Conservation (phyloP, 331 rosid species). For the Rhamnella rubrinervis region DNA sequence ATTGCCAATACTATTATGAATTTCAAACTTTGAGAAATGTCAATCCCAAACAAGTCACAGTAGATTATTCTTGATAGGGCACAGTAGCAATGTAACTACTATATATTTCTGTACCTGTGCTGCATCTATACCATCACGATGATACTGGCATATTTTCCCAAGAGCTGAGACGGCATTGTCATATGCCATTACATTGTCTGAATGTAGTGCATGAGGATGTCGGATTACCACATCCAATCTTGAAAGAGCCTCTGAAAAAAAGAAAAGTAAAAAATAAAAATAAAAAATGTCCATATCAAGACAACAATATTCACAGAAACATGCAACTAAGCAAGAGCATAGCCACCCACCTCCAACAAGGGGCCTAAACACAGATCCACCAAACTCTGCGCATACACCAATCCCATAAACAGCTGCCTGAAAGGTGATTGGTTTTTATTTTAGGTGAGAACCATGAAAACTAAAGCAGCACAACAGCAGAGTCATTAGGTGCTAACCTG, state of each 20-base stretch:
- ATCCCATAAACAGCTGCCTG: slow-evolving; percentile 78
- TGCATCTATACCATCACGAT: slow-evolving; percentile 65
- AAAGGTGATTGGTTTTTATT: slow-evolving; percentile 13
- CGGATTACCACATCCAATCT: slow-evolving; percentile 58
- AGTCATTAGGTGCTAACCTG: slow-evolving; percentile 43
- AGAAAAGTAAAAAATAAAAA: neutral
- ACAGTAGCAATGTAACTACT: neutral
- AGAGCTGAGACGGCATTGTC: slow-evolving; percentile 77
- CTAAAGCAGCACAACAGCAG: neutral
- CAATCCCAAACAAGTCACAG: neutral
- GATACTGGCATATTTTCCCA: slow-evolving; percentile 75
- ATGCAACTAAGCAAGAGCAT: slow-evolving; percentile 9
- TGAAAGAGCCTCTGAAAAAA: slow-evolving; percentile 60
- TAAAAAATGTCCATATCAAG: slow-evolving; percentile 9
- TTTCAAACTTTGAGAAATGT: neutral
- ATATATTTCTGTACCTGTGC: slow-evolving; percentile 47
- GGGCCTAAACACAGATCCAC: slow-evolving; percentile 68
- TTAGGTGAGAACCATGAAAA: slow-evolving; percentile 13
- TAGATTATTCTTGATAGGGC: neutral
- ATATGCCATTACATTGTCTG: slow-evolving; percentile 66
- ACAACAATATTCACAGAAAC: neutral
- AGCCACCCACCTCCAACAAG: slow-evolving; percentile 58
- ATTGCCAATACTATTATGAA: no score
- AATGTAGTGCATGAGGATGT: slow-evolving; percentile 55
- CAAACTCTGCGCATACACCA: slow-evolving; percentile 75